phyloP scores from a whole-genome alignment of 805 yeast genomes.

The Ogataea haglerorum region DNA sequence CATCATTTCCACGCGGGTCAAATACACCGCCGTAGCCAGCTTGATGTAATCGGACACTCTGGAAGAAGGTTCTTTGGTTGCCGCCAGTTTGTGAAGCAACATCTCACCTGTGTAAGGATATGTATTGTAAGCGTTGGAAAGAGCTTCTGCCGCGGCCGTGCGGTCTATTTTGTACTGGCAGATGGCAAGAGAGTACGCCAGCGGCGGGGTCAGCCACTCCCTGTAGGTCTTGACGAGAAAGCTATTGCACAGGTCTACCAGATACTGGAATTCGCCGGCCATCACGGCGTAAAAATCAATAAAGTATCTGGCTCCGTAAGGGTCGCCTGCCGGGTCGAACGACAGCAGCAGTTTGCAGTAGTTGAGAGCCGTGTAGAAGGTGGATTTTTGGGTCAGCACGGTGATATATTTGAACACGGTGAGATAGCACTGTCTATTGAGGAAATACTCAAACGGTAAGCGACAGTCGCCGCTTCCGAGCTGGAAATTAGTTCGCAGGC shows the following conservation, averaged over 20 bases:
- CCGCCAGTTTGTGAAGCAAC: constrained; percentile 47
- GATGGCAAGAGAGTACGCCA: constrained; percentile 61
- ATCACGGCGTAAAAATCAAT: constrained; percentile 74
- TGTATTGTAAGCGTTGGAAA: constrained; percentile 47
- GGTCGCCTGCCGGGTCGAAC: constrained; percentile 72
- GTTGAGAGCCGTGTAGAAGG: constrained; percentile 70
- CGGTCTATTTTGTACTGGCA: constrained; percentile 47
- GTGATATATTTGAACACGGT: constrained; percentile 69
- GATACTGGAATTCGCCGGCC: constrained; percentile 60
- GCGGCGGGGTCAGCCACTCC: constrained; percentile 70
- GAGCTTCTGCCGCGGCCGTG: constrained; percentile 44
- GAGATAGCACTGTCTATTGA: constrained; percentile 75
- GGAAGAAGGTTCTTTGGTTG: constrained; percentile 25
- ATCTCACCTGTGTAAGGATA: constrained; percentile 58
- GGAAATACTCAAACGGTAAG: constrained; percentile 70
- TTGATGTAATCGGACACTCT: constrained; percentile 32
- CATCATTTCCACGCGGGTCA: constrained; percentile 49
- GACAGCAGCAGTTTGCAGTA: constrained; percentile 70
- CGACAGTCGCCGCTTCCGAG: constrained; percentile 58
- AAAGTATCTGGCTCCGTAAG: constrained; percentile 77
- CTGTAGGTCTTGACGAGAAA: constrained; percentile 54
- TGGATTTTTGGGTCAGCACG: constrained; percentile 71
- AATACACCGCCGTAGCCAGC: constrained; percentile 54
- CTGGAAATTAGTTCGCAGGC: constrained; percentile 56
- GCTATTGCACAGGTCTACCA: constrained; percentile 55